Base-by-base conservation (phyloP, 1,139 yeast genomes). In the Geotrichum cucujoidarum region DNA sequence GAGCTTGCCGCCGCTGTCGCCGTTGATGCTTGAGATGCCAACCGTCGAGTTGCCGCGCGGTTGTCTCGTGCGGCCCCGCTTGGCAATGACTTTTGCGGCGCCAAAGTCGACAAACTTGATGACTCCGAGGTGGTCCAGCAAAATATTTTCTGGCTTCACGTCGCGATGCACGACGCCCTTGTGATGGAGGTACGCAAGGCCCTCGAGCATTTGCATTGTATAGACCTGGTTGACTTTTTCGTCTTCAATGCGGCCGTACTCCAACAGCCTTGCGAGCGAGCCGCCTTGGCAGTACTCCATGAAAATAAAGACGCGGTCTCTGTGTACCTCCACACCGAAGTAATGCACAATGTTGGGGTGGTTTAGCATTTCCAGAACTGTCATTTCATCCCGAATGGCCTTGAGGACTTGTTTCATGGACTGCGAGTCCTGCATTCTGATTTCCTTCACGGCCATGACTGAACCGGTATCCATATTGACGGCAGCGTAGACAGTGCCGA, bases 211-310 rank as follows among this genome's bases (percentile, higher is more conserved):
- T 64, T 92, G 97, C 52, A 92, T 70, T 0, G 97, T 80, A 63
- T 90, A 92, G 16, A 90, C 85, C 65, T 89, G 96, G 30, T 88
- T 81, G 11, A 94, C 95, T 69, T 86, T 78, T 63, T 92, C 98
- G 65, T 92, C 98, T 64, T 90, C 97, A 59, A 92, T 88, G 51
- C 97, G 74, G 16, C 98, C 98, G 63, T 89, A 94, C 48, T 80
- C 86, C 51, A 92, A 72, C 48, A 90, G 70, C 11, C 85, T 80
- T 0, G 96, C 89, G 50, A 92, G 73, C 0, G 97, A 89, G 0
- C 98, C 97, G 41, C 96, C 96, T 62, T 90, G 95, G 70, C 98
- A 94, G 68, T 80, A 89, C 67, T 92, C 99, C 98, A 94, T 92
- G 63, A 92, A 94, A 37, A 92, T 84, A 64, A 88, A 90, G 20